phyloP scores from a whole-genome alignment of 108 stramenopile species.

The Skeletonema marinoi region DNA sequence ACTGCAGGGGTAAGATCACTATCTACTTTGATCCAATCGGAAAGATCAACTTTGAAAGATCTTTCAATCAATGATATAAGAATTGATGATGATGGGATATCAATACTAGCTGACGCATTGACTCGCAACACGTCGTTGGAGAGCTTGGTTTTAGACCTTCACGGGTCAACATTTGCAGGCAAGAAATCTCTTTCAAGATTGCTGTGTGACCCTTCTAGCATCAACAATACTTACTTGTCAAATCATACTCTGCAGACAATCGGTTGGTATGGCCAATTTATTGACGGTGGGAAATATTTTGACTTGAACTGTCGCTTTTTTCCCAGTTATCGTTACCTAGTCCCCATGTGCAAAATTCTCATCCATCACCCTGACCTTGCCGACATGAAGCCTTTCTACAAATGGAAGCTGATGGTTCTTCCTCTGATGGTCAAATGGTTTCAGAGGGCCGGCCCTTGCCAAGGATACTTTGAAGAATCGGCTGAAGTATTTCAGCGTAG shows the following conservation, averaged over 20 bases:
- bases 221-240: background rate
- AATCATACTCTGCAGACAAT: background rate
- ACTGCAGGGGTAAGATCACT: too few relatives aligned
- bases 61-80: too few relatives aligned
- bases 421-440: background rate
- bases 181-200: too few relatives aligned
- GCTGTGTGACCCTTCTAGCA: background rate
- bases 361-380: background rate
- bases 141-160: too few relatives aligned
- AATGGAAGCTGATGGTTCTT: background rate
- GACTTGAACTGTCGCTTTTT: too few relatives aligned
- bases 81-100: too few relatives aligned
- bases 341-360: background rate
- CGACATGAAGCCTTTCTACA: background rate
- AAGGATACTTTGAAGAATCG: background rate
- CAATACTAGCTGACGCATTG: background rate
- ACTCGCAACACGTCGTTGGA: background rate
- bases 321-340: too few relatives aligned
- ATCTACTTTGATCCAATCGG: too few relatives aligned
- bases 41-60: too few relatives aligned
- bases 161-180: too few relatives aligned
- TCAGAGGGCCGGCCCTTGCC: background rate
- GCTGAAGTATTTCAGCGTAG: background rate
- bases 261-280: too few relatives aligned
- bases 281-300: too few relatives aligned